Base-by-base conservation (phyloP, 2,329 filamentous ascomycete species). In the Hymenoscyphus linearis region DNA sequence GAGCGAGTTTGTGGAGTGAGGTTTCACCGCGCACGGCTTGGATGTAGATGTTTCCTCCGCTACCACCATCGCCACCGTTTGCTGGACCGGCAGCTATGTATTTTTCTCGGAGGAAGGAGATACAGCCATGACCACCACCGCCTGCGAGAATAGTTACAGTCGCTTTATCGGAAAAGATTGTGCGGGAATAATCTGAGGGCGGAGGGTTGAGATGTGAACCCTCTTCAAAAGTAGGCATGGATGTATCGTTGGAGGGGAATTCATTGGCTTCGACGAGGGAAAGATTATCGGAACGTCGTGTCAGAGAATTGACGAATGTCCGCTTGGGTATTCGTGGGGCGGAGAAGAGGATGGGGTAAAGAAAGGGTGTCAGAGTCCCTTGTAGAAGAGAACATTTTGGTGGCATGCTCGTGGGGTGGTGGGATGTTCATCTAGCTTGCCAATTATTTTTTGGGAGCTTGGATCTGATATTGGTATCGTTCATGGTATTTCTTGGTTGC, bases 1-100 rank as follows among this genome's bases (percentile, higher is more conserved):
- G 82, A 0, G 91, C 88, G 10, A 99, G 80, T 76, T 97, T 98
- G 77, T 98, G 93, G 64, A 99, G 77, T 58, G 91, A 96, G 0
- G 92, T 98, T 75, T 98, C 90, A 62, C 92, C 91, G 59, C 89
- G 86, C 1, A 96, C 86, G 7, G 95, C 93, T 76, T 98, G 93
- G 61, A 99, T 96, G 74, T 96, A 98, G 67, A 99, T 81, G 69
- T 89, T 96, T 44, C 95, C 95, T 64, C 95, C 95, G 60, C 86
- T 89, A 4, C 95, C 95, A 50, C 95, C 95, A 72, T 99, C 92
- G 62, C 95, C 95, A 55, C 95, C 95, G 74, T 99, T 98, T 10
- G 95, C 85, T 12, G 95, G 95, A 0, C 95, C 95, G 66, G 96
- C 87, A 52, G 87, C 85, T 34, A 97, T 81, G 75, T 90, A 98